Evolutionary conservation across 768 basidiomycete species (phyloP).

Genomic region (Lyophyllum semitale): DNA sequence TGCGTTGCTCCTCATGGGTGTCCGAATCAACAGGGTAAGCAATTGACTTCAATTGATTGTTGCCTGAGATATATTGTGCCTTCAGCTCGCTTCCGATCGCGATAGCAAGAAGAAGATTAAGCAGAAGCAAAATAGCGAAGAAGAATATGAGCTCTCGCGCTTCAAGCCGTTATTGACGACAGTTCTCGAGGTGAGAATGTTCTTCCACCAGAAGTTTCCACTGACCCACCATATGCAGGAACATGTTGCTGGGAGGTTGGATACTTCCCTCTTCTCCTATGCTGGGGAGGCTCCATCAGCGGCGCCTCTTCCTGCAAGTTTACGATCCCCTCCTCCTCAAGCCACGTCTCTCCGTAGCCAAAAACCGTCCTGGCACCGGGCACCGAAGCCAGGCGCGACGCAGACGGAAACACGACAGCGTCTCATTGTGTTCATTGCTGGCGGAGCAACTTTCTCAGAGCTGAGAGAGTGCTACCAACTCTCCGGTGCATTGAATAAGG

Average conservation of each 20-base stretch:
- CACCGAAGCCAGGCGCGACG: slow-evolving; percentile 54
- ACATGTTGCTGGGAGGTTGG: slow-evolving; percentile 76
- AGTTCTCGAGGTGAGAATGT: slow-evolving; percentile 71
- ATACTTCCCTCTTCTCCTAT: slow-evolving; percentile 83
- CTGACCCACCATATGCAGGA: slow-evolving; percentile 53
- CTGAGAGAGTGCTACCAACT: slow-evolving; percentile 86
- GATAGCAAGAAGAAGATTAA: slow-evolving; percentile 83
- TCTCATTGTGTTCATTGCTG: slow-evolving; percentile 87
- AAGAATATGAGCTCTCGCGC: slow-evolving; percentile 95
- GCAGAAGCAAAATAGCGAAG: slow-evolving; percentile 73
- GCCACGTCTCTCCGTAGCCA: slow-evolving; percentile 84
- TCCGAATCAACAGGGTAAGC: slow-evolving; percentile 80
- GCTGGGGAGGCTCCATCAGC: slow-evolving; percentile 76
- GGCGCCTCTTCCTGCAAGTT: slow-evolving; percentile 43
- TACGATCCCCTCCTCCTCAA: slow-evolving; percentile 55
- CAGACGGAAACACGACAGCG: slow-evolving; percentile 66
- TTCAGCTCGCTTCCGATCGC: slow-evolving; percentile 71
- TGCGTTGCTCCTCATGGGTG: slow-evolving; percentile 79
- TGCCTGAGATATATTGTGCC: background rate
- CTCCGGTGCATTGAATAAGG: slow-evolving; percentile 74
- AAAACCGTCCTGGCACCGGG: slow-evolving; percentile 88
- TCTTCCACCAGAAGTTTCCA: background rate
- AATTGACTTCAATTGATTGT: background rate
- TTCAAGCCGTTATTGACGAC: slow-evolving; percentile 83
- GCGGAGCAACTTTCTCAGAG: slow-evolving; percentile 96